phyloP scores from a whole-genome alignment of 2,329 filamentous ascomycete genomes.

The Hawksworthiomyces lignivorus region DNA sequence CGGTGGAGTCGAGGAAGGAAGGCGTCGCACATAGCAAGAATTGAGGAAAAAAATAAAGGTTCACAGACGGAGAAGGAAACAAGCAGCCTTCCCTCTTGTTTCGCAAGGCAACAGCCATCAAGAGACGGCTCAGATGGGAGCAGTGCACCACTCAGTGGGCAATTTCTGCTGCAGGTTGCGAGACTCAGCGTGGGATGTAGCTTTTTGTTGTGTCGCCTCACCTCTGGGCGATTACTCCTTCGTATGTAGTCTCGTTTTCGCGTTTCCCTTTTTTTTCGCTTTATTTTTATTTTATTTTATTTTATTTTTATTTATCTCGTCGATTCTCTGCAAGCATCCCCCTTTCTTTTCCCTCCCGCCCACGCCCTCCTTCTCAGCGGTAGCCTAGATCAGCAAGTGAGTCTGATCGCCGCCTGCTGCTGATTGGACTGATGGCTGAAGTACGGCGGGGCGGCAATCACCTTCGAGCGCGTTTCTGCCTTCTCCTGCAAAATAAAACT shows the following conservation, averaged over 20 bases:
- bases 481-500: conserved; percentile 1
- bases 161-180: not conserved
- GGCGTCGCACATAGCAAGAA: not conserved
- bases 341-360: too few species aligned
- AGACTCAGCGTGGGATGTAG: not conserved
- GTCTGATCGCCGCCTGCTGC: conserved; percentile 25
- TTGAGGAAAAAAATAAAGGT: not conserved
- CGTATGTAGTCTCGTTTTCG: too few species aligned
- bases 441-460: conserved; percentile 5
- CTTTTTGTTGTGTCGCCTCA: too few species aligned
- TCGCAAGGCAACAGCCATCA: conserved; percentile 7
- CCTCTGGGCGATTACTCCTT: too few species aligned
- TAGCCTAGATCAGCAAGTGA: conserved; percentile 25
- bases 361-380: too few species aligned
- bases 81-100: not conserved
- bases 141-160: not conserved
- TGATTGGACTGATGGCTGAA: conserved; percentile 26
- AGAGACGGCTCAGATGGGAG: too few species aligned
- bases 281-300: too few species aligned
- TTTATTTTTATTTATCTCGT: too few species aligned
- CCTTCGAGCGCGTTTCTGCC: not conserved
- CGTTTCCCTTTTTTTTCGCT: too few species aligned
- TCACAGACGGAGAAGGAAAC: too few species aligned
- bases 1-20: conserved; percentile 1
- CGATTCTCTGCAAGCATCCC: too few species aligned